Conservation (phyloP, 2,329 filamentous ascomycete species). For the Alternaria sp. region DNA sequence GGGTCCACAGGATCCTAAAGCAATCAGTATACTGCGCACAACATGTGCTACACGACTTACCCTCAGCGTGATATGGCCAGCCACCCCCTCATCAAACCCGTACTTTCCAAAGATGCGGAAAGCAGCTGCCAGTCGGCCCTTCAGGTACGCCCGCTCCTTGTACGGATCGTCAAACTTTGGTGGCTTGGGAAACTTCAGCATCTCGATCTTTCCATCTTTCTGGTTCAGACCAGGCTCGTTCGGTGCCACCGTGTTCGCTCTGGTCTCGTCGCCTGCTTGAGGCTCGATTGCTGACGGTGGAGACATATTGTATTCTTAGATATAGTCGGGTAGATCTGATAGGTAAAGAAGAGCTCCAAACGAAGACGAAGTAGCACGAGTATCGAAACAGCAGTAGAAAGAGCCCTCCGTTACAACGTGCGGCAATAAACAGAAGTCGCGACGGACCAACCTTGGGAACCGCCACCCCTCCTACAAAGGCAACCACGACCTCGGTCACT, state of each 20-base stretch:
- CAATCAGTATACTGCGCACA: constrained; percentile 1
- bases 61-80: constrained; percentile 68
- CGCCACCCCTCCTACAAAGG: background rate
- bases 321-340: background rate
- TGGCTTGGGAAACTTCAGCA: constrained; percentile 34
- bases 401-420: background rate
- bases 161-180: constrained; percentile 48
- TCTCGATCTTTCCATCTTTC: constrained; percentile 33
- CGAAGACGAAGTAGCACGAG: background rate
- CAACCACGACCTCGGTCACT: background rate
- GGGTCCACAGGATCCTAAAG: constrained; percentile 62
- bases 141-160: constrained; percentile 48
- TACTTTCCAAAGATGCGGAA: constrained; percentile 51
- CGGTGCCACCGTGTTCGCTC: constrained; percentile 36
- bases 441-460: background rate
- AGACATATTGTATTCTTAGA: constrained; percentile 13
- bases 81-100: constrained; percentile 56
- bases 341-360: background rate
- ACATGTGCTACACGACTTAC: constrained; percentile 33
- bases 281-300: constrained; percentile 44
- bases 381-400: background rate
- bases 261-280: constrained; percentile 29
- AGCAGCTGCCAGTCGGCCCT: constrained; percentile 47
- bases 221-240: constrained; percentile 42
- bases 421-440: background rate